These are phyloP conservation scores for Candida fluviatilis DNA, from an alignment of 805 yeast genomes.

Conservation along the genomic window DNA sequence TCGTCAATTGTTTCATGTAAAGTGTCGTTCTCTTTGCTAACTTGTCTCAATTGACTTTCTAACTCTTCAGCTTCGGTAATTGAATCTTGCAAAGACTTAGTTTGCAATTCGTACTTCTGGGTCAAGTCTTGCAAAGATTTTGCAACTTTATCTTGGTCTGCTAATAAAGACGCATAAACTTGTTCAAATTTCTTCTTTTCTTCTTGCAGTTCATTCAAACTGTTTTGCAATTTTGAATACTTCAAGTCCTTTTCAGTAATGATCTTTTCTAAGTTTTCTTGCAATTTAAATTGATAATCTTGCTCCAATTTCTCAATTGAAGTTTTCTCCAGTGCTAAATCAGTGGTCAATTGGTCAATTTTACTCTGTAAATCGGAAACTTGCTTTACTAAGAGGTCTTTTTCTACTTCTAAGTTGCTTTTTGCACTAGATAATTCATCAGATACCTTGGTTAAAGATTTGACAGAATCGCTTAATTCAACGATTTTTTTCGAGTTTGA, in stretches of 20 bases:
- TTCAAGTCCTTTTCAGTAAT: constrained; percentile 20
- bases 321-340: not conserved
- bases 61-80: not conserved
- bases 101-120: not conserved
- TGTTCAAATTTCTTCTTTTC: not conserved
- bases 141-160: not conserved
- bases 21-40: not conserved
- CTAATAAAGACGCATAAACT: not conserved
- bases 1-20: not conserved
- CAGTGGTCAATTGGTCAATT: not conserved
- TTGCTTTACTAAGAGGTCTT: not conserved
- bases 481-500: not conserved
- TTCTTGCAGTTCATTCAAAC: not conserved
- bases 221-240: constrained; percentile 7
- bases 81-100: not conserved
- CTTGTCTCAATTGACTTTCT: not conserved
- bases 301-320: constrained; percentile 6
- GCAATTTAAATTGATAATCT: constrained; percentile 21
- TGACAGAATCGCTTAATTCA: not conserved
- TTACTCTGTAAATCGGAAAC: not conserved
- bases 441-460: not conserved
- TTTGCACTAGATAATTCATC: not conserved
- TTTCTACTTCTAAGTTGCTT: not conserved
- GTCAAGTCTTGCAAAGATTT: not conserved
- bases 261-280: constrained; percentile 19